Evolutionary conservation across 2,329 filamentous ascomycete species (phyloP).

Genomic region (Nemania diffusa): DNA sequence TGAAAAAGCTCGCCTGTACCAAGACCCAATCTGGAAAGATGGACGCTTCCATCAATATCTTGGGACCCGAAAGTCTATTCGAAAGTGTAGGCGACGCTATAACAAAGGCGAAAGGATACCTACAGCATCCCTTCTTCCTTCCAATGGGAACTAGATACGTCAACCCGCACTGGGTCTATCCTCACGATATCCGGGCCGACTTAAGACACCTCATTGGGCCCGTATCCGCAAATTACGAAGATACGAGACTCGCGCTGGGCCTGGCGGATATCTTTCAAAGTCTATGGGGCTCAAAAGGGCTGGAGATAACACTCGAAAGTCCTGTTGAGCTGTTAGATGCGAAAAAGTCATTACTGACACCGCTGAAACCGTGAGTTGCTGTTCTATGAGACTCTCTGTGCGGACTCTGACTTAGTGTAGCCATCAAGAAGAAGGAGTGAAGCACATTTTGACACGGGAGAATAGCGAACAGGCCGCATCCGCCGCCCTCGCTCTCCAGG

Average conservation of each 20-base stretch:
- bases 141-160: conserved; percentile 3
- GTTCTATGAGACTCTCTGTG: background rate
- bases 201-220: conserved; percentile 13
- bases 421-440: conserved; percentile 20
- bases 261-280: conserved; percentile 2
- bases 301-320: background rate
- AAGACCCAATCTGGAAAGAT: background rate
- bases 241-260: background rate
- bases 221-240: background rate
- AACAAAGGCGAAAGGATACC: background rate
- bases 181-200: background rate
- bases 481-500: background rate
- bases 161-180: conserved; percentile 25
- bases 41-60: conserved; percentile 19
- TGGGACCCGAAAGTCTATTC: conserved; percentile 12
- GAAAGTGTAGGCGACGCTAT: conserved; percentile 17
- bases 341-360: background rate
- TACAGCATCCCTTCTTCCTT: conserved; percentile 26
- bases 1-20: background rate
- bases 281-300: background rate
- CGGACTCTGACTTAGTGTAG: background rate
- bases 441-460: conserved; percentile 14
- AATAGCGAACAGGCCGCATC: background rate
- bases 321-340: background rate
- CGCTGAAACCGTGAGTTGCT: conserved; percentile 7